phyloP scores from a whole-genome alignment of 2,329 filamentous ascomycete genomes.

The Fusarium cicatricum region DNA sequence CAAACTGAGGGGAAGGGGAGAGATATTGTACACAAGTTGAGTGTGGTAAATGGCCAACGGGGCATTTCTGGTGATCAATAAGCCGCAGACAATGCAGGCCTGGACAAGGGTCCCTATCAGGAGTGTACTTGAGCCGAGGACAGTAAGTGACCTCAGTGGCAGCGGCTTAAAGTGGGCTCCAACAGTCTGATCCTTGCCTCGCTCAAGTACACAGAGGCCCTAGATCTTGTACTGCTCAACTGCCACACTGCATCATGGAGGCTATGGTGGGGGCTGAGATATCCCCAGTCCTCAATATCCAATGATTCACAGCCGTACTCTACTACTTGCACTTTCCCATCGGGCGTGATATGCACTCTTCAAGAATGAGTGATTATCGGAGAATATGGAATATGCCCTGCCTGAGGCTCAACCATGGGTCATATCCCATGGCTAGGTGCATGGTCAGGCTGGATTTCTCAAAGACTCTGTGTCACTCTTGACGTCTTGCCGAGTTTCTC shows the following conservation, averaged over 20 bases:
- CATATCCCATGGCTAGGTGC: neutral
- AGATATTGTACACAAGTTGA: neutral
- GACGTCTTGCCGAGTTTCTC: too few relatives aligned
- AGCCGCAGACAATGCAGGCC: too few relatives aligned
- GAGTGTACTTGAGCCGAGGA: conserved; percentile 2
- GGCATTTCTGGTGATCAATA: conserved; percentile 14
- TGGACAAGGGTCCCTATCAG: too few relatives aligned
- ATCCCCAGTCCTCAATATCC: neutral
- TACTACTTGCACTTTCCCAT: neutral
- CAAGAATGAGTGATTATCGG: conserved; percentile 6
- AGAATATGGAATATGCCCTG: conserved; percentile 1
- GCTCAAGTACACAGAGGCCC: conserved; percentile 22
- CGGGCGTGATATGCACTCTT: conserved; percentile 1
- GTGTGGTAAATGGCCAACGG: too few relatives aligned
- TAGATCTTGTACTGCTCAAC: too few relatives aligned
- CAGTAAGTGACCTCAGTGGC: conserved; percentile 28
- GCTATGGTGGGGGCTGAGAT: conserved; percentile 12
- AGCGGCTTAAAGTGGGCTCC: conserved; percentile 31
- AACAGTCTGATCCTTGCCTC: conserved; percentile 23
- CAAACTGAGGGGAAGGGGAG: conserved; percentile 9
- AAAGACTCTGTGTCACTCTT: too few relatives aligned
- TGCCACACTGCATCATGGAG: too few relatives aligned
- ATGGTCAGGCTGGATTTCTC: conserved; percentile 3
- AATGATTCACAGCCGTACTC: conserved; percentile 10
- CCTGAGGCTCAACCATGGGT: conserved; percentile 5